Conservation (phyloP, 257 asterid genomes). For the Gentiana macrophylla region DNA sequence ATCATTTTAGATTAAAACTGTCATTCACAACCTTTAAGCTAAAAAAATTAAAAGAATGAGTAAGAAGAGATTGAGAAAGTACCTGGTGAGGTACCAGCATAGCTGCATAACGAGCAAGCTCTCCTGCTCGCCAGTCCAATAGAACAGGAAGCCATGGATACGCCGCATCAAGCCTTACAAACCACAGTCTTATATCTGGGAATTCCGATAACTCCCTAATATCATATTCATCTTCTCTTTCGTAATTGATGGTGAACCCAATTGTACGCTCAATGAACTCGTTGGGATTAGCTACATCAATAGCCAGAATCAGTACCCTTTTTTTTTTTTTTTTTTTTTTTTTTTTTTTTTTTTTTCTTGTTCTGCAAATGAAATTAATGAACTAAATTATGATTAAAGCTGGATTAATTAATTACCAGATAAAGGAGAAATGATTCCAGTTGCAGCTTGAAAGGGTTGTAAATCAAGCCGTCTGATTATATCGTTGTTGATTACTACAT, state of each 20-base stretch:
- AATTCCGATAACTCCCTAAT: constrained; percentile 70
- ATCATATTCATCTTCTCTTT: constrained; percentile 55
- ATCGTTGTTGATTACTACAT: constrained; percentile 60
- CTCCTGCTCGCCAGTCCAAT: constrained; percentile 91
- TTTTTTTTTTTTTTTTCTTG: not conserved
- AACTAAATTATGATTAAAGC: not conserved
- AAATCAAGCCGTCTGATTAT: constrained; percentile 42
- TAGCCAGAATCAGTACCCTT: not conserved
- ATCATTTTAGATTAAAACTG: no score
- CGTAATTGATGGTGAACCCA: constrained; percentile 67
- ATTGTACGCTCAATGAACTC: constrained; percentile 54
- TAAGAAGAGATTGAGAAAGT: not conserved
- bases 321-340: no score
- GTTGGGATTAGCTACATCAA: constrained; percentile 39
- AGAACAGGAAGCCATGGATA: constrained; percentile 88
- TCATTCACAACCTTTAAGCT: no score
- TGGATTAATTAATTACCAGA: constrained; percentile 23
- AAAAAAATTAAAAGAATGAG: no score
- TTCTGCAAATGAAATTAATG: not conserved
- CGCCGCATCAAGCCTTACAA: constrained; percentile 52
- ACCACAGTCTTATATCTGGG: constrained; percentile 87
- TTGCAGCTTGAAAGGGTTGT: constrained; percentile 41
- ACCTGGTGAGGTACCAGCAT: constrained; percentile 96
- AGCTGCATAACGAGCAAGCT: constrained; percentile 86
- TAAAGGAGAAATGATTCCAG: constrained; percentile 36